Conservation (phyloP, 1,284 basidiomycete species). For the Austroboletus rostrupii region DNA sequence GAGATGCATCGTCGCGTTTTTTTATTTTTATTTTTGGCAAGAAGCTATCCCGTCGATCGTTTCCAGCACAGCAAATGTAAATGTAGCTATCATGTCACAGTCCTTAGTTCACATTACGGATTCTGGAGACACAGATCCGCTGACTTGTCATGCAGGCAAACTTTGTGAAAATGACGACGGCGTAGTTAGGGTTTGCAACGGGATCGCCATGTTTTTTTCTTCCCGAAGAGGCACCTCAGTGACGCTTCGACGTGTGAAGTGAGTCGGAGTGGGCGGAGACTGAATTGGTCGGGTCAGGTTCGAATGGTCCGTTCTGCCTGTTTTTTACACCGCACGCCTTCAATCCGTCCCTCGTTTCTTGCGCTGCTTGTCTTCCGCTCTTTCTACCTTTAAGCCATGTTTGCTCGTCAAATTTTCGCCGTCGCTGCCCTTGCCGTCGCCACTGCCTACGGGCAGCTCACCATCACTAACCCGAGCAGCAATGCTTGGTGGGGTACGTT, state of each 20-base stretch:
- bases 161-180: no score
- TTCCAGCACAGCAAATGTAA: neutral
- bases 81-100: conserved; percentile 4
- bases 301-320: neutral
- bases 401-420: conserved; percentile 33
- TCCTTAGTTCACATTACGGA: conserved; percentile 4
- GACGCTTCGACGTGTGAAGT: neutral
- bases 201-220: no score
- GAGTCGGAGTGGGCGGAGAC: conserved; percentile 15
- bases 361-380: conserved; percentile 12
- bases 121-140: neutral
- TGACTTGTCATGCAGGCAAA: neutral
- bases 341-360: conserved; percentile 26
- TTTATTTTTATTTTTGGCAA: conserved; percentile 9
- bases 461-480: conserved; percentile 36
- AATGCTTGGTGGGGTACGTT: conserved; percentile 48
- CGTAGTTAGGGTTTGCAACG: no score
- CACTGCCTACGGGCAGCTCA: conserved; percentile 10
- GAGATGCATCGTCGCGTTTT: conserved; percentile 2
- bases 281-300: conserved; percentile 12
- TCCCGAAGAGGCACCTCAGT: no score
- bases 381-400: conserved; percentile 30
- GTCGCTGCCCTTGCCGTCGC: conserved; percentile 13
- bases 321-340: conserved; percentile 9
- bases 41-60: conserved; percentile 5